phyloP scores from a whole-genome alignment of 2,329 filamentous ascomycete genomes.

The Gliomastix tumulicola region DNA sequence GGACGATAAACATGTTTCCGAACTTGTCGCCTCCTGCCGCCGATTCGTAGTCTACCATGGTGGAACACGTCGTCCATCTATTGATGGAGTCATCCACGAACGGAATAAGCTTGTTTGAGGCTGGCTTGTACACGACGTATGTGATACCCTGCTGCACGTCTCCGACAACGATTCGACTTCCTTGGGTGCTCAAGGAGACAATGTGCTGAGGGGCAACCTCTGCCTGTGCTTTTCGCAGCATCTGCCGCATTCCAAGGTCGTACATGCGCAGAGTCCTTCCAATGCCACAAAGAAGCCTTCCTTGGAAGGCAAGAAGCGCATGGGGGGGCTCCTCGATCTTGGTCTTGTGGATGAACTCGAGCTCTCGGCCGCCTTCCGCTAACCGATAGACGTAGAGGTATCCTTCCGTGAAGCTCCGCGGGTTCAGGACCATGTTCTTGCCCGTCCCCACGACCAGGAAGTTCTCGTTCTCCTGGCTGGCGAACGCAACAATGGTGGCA shows the following conservation, averaged over 20 bases:
- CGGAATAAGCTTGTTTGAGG: constrained; percentile 85
- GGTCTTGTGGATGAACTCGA: constrained; percentile 96
- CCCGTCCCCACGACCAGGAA: constrained; percentile 94
- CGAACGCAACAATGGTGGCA: constrained; percentile 75
- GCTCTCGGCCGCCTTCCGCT: constrained; percentile 73
- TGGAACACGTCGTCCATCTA: constrained; percentile 82
- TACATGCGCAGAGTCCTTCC: constrained; percentile 80
- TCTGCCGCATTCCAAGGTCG: constrained; percentile 85
- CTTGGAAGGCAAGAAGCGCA: constrained; percentile 90
- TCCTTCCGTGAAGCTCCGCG: constrained; percentile 67
- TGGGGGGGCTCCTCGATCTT: constrained; percentile 83
- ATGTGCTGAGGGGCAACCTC: constrained; percentile 77
- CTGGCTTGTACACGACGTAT: constrained; percentile 88
- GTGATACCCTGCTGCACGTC: constrained; percentile 90
- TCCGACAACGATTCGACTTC: constrained; percentile 82
- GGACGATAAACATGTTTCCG: constrained; percentile 89
- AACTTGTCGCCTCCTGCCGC: constrained; percentile 95
- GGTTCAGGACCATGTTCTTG: constrained; percentile 78
- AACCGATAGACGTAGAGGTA: constrained; percentile 93
- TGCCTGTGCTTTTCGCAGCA: constrained; percentile 86
- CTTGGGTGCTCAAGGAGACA: constrained; percentile 81
- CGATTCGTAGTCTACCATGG: constrained; percentile 98
- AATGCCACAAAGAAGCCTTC: constrained; percentile 77
- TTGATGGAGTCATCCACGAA: constrained; percentile 88
- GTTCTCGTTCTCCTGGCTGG: constrained; percentile 79